Percentiles rank a stretch among this genome's conserved stretches.
Conservation (phyloP, 176 grass and related monocot genomes). For the Triticum aestivum region IWGSC_CS_RefSeq_v2.1 NC_057801.1:834687036-834687535, state of each 20-base stretch:
- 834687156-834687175: neutral
- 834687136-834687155: neutral
- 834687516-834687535: neutral
- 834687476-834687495: neutral
- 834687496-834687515: neutral
- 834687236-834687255: neutral
- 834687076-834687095: neutral
- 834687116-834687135: neutral
- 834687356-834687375: neutral
- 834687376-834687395: neutral
- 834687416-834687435: neutral
- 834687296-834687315: neutral
- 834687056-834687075: too few relatives aligned
- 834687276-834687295: neutral
- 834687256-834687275: neutral
- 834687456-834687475: neutral
- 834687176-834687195: neutral
- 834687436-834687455: too few relatives aligned
- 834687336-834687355: neutral
- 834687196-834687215: neutral
- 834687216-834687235: neutral
- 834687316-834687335: slow-evolving; percentile 1
- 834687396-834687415: neutral
- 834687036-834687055: neutral
- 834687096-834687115: neutral